Conservation (phyloP, 805 yeast genomes). For the Pichia membranifaciens region DNA sequence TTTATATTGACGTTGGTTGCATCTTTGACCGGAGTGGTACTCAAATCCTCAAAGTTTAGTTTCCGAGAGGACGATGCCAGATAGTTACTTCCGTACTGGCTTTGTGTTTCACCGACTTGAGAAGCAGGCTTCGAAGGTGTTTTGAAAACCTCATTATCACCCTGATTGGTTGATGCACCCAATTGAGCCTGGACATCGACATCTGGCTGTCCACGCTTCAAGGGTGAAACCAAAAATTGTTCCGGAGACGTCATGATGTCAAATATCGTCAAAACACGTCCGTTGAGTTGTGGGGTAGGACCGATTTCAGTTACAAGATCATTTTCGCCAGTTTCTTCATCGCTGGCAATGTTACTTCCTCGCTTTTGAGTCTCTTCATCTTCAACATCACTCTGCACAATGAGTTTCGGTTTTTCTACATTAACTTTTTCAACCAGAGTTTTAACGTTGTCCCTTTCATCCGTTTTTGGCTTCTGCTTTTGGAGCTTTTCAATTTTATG, state of each 20-base stretch:
- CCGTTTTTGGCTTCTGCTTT: neutral
- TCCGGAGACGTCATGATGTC: conserved; percentile 38
- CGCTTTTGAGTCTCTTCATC: neutral
- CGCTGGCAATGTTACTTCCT: neutral
- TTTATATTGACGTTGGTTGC: conserved; percentile 2
- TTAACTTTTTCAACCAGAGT: neutral
- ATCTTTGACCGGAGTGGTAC: conserved; percentile 15
- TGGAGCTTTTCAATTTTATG: conserved; percentile 1
- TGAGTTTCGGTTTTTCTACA: neutral
- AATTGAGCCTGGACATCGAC: no score
- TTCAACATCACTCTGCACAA: neutral
- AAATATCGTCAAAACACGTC: conserved; percentile 67
- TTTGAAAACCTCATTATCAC: conserved; percentile 19
- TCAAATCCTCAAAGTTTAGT: neutral
- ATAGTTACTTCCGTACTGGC: neutral
- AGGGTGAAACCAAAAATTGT: conserved; percentile 6
- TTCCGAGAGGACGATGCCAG: conserved; percentile 7
- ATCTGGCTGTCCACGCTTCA: no score
- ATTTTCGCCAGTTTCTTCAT: conserved; percentile 6
- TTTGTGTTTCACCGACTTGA: neutral
- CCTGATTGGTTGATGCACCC: no score
- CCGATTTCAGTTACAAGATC: conserved; percentile 45
- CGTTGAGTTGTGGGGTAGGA: conserved; percentile 84
- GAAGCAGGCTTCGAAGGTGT: conserved; percentile 24
- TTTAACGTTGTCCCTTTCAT: neutral